A percentile compares a stretch with the other conserved stretches of the same genome.
Conservation (phyloP, 768 basidiomycete genomes). For the Tremella fuciformis region DNA sequence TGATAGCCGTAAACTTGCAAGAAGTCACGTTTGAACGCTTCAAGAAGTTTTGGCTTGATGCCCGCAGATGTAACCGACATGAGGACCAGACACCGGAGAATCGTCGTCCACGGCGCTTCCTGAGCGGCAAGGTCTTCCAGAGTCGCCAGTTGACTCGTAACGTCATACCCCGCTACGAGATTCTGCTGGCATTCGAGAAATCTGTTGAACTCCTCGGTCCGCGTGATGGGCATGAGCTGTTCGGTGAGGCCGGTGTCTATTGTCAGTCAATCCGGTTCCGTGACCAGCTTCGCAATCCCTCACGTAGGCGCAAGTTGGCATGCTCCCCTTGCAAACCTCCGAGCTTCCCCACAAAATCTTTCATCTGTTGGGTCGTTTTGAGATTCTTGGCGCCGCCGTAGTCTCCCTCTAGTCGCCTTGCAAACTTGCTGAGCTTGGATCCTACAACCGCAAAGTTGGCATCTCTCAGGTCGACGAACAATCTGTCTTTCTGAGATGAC, state of each 20-base stretch:
- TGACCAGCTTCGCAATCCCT: slow-evolving; percentile 48
- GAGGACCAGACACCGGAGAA: slow-evolving; percentile 78
- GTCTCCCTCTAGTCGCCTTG: slow-evolving; percentile 81
- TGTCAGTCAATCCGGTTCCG: neutral
- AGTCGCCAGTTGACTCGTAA: slow-evolving; percentile 70
- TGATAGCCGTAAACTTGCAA: slow-evolving; percentile 75
- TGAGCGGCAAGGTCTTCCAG: slow-evolving; percentile 90
- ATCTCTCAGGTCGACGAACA: slow-evolving; percentile 80
- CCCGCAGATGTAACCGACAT: slow-evolving; percentile 80
- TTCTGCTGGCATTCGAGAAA: slow-evolving; percentile 96
- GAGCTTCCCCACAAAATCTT: slow-evolving; percentile 91
- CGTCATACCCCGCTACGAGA: slow-evolving; percentile 87
- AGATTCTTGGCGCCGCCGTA: slow-evolving; percentile 86
- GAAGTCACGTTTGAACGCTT: slow-evolving; percentile 85
- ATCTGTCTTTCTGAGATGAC: slow-evolving; percentile 70
- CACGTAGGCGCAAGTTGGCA: slow-evolving; percentile 81
- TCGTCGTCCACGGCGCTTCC: slow-evolving; percentile 73
- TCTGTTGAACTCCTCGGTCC: slow-evolving; percentile 82
- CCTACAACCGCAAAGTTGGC: slow-evolving; percentile 90
- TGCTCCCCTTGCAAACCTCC: slow-evolving; percentile 90
- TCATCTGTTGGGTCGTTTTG: slow-evolving; percentile 84
- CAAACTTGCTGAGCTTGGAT: slow-evolving; percentile 71
- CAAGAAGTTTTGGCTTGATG: slow-evolving; percentile 79
- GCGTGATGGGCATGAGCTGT: slow-evolving; percentile 76
- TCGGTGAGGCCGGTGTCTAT: slow-evolving; percentile 94